These are phyloP conservation scores for Ramichloridium luteum DNA, from an alignment of 2,329 filamentous ascomycete genomes.

Conservation along the genomic window DNA sequence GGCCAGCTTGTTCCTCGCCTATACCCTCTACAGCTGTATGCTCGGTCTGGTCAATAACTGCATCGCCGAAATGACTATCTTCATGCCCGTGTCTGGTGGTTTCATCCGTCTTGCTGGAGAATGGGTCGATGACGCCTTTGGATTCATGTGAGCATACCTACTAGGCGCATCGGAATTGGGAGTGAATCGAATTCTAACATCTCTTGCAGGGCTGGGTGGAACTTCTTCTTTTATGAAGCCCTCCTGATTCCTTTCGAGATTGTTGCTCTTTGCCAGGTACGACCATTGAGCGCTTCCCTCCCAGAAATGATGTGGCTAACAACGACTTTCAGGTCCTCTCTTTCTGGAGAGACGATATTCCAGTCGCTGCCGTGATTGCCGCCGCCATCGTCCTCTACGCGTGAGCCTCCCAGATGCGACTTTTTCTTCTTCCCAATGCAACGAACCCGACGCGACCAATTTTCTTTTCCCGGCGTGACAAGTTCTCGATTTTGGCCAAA, in stretches of 20 bases:
- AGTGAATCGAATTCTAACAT: too few species aligned
- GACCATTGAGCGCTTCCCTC: too few species aligned
- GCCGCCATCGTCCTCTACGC: conserved; percentile 27
- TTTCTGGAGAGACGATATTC: conserved; percentile 35
- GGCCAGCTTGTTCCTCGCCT: conserved; percentile 13
- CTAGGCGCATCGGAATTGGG: too few species aligned
- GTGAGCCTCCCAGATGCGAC: conserved; percentile 7
- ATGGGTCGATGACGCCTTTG: conserved; percentile 54
- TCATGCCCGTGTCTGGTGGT: conserved; percentile 19
- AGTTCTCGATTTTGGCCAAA: too few species aligned
- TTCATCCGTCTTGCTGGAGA: conserved; percentile 53
- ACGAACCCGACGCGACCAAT: conserved; percentile 3
- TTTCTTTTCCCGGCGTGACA: too few species aligned
- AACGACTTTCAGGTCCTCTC: conserved; percentile 28
- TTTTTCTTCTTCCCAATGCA: conserved; percentile 3
- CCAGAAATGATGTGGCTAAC: too few species aligned
- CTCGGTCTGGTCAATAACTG: conserved; percentile 52
- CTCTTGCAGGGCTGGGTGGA: conserved; percentile 26
- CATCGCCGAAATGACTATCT: conserved; percentile 46
- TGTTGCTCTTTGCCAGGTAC: conserved; percentile 33
- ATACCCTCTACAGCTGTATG: conserved; percentile 32
- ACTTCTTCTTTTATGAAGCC: conserved; percentile 40
- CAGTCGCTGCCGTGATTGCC: conserved; percentile 29
- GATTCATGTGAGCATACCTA: conserved; percentile 39
- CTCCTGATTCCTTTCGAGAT: conserved; percentile 43